Conservation (phyloP, 257 asterid genomes). For the Nicotiana knightiana region DNA sequence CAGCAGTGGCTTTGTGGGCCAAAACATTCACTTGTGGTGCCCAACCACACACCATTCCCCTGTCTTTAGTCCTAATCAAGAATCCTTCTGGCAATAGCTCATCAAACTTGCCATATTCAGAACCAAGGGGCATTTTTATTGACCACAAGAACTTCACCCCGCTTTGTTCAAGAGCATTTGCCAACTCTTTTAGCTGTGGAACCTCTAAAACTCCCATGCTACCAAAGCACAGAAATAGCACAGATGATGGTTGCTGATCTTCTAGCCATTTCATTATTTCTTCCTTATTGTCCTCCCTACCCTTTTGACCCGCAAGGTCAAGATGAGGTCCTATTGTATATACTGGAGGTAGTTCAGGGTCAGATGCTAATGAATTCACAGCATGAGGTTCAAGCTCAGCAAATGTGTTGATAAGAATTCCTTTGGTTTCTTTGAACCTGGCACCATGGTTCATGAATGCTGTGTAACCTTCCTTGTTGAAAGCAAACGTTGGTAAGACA, state of each 20-base stretch:
- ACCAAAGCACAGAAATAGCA: constrained; percentile 23
- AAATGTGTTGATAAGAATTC: constrained; percentile 42
- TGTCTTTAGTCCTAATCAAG: constrained; percentile 10
- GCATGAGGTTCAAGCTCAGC: constrained; percentile 32
- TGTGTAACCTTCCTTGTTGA: constrained; percentile 8
- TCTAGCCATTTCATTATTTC: constrained; percentile 19
- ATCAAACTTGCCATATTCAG: neutral
- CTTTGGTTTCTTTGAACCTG: constrained; percentile 19
- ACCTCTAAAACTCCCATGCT: constrained; percentile 13
- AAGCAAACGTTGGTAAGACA: constrained; percentile 8
- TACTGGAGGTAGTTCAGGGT: constrained; percentile 19
- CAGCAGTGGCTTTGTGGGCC: constrained; percentile 15
- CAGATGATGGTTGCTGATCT: constrained; percentile 11
- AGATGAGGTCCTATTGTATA: constrained; percentile 44
- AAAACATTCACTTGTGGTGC: constrained; percentile 16
- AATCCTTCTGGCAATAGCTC: constrained; percentile 20
- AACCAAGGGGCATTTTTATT: neutral
- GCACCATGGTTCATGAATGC: neutral
- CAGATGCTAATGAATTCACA: constrained; percentile 13
- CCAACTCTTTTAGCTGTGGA: constrained; percentile 17
- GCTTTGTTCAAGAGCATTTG: constrained; percentile 10
- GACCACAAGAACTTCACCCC: constrained; percentile 19
- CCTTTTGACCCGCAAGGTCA: neutral
- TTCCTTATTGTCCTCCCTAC: neutral
- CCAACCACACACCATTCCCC: constrained; percentile 19